Evolutionary conservation across 352 stramenopile species (phyloP), one percentile per base, ranked within the genome.

Genomic region (Globisporangium nunn): DNA sequence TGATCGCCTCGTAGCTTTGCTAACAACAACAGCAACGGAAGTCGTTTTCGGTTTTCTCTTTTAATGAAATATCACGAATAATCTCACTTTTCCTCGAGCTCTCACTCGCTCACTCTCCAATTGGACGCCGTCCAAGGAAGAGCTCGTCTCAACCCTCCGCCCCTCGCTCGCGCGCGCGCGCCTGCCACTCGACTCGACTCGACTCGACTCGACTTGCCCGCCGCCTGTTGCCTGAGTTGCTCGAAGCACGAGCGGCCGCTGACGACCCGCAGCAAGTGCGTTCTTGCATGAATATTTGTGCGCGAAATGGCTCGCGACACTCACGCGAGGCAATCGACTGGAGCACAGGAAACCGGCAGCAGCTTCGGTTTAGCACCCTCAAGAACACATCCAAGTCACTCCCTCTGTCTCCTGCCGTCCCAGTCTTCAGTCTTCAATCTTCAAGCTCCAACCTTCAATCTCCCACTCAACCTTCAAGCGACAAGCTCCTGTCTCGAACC

Each of bases 71-170:
- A 15, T 29, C 44, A 30, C 8, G 2, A 31, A 10, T 4, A 12
- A 12, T 12, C 43, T 12, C 43, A 8, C n/a, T 28, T 31, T 49
- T 28, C 40, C 44, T 15, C 17, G 6, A 4, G n/a, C 23, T 23
- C 41, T 47, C 41, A 12, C 5, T 30, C 23, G 18, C 44, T 49
- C 44, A 49, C 44, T 49, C 44, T 49, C 44, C 44, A 49, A 30
- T 49, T 49, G 44, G 44, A 49, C 44, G 17, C 17, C 44, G 44
- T 49, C 44, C 40, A 23, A 17, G 44, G 44, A 49, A 49, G 44
- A 49, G 44, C 44, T 49, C 44, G 10, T 31, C 18, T 23, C 23
- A 23, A 23, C 11, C 5, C 40, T 8, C 17, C 11, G 10, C 4
- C 40, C 4, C 23, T 30, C 6, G 44, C 17, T 23, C 43, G 41